phyloP scores from a whole-genome alignment of 2,329 filamentous ascomycete genomes.

The Teratosphaeriaceae sp. region DNA sequence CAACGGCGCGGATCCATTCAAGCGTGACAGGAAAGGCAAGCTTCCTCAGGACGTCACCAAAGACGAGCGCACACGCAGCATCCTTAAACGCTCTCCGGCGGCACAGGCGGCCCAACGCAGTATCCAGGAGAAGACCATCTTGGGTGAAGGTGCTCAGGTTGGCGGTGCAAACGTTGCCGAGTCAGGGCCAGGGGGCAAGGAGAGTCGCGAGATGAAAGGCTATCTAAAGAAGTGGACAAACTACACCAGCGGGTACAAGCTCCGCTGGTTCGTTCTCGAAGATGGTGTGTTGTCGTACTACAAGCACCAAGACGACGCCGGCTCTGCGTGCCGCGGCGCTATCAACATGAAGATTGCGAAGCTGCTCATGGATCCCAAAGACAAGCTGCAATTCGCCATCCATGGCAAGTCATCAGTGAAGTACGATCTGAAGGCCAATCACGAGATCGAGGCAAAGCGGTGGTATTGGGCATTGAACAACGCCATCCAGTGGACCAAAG shows the following conservation, averaged over 20 bases:
- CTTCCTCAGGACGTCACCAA: slow-evolving; percentile 94
- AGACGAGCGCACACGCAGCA: slow-evolving; percentile 79
- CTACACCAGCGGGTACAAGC: slow-evolving; percentile 92
- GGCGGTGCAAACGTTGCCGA: slow-evolving; percentile 34
- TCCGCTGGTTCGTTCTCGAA: slow-evolving; percentile 96
- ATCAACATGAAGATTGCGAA: slow-evolving; percentile 98
- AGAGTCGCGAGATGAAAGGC: slow-evolving; percentile 94
- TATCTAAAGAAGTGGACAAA: slow-evolving; percentile 99
- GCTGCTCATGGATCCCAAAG: slow-evolving; percentile 91
- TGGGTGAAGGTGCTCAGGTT: slow-evolving; percentile 60
- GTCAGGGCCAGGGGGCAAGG: slow-evolving; percentile 61
- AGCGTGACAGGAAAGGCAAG: slow-evolving; percentile 89
- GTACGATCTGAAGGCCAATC: slow-evolving; percentile 95
- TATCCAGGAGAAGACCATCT: slow-evolving; percentile 94
- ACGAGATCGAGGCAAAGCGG: slow-evolving; percentile 94
- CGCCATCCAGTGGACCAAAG: slow-evolving; percentile 96
- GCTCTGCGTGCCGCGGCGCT: slow-evolving; percentile 89
- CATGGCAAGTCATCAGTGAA: slow-evolving; percentile 98
- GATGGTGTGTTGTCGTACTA: slow-evolving; percentile 98
- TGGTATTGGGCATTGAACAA: slow-evolving; percentile 99
- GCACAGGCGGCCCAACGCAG: slow-evolving; percentile 89
- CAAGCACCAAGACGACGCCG: slow-evolving; percentile 96
- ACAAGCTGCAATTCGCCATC: slow-evolving; percentile 97
- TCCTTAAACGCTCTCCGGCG: slow-evolving; percentile 90
- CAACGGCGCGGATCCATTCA: slow-evolving; percentile 93